Evolutionary conservation across 139 green algal species (phyloP).

Genomic region (Axilococcus clingmanii): DNA sequence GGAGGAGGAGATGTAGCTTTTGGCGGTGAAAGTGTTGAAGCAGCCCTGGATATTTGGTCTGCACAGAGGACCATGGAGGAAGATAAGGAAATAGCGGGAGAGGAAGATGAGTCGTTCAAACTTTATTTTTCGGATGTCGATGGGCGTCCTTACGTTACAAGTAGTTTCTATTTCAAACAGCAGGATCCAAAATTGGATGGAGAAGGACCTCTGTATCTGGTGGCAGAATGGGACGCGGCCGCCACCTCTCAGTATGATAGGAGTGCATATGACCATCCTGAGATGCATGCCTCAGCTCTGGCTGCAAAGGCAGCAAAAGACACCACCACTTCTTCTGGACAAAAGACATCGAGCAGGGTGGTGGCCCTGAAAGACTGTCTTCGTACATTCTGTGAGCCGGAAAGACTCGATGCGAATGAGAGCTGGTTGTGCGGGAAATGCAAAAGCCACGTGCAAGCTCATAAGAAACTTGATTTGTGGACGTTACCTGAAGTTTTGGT

Average conservation of each 20-base stretch:
- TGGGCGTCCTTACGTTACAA: too few relatives aligned
- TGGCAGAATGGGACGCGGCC: not conserved
- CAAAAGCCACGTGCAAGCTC: constrained; percentile 66
- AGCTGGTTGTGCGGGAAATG: constrained; percentile 77
- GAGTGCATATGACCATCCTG: not conserved
- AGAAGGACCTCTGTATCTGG: not conserved
- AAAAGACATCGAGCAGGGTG: too few relatives aligned
- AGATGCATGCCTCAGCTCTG: not conserved
- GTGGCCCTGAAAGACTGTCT: constrained; percentile 7
- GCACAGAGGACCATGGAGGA: too few relatives aligned
- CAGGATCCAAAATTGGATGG: too few relatives aligned
- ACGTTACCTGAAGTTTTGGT: constrained; percentile 81
- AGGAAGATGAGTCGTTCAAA: too few relatives aligned
- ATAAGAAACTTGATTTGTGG: constrained; percentile 93
- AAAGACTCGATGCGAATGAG: constrained; percentile 71
- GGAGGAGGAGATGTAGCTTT: too few relatives aligned
- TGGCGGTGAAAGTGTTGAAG: too few relatives aligned
- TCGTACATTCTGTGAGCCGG: constrained; percentile 59
- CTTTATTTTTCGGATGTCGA: too few relatives aligned
- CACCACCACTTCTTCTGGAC: not conserved
- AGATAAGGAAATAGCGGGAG: too few relatives aligned
- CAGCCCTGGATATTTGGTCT: too few relatives aligned
- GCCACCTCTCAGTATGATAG: not conserved
- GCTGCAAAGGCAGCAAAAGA: not conserved
- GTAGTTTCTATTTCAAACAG: too few relatives aligned